A percentile compares a stretch with the other conserved stretches of the same genome.
Evolutionary conservation across 495 filamentous ascomycete species (phyloP).

Genomic region (Astrothelium macrocarpum): DNA sequence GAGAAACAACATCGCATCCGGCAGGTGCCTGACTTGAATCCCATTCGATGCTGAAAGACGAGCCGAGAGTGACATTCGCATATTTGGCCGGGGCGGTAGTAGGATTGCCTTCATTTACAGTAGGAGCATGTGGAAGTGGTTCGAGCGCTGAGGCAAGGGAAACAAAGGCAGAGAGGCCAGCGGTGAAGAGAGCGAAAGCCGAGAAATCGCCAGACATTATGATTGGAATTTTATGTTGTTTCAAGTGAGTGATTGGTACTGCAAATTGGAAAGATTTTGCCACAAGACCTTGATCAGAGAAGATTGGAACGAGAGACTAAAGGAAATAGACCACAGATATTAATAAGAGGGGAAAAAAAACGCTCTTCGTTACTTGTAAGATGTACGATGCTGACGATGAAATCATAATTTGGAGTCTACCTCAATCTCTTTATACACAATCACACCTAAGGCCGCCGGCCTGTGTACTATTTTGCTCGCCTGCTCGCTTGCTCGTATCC

Average conservation of each 20-base stretch:
- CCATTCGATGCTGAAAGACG: not conserved
- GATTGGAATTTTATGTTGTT: not conserved
- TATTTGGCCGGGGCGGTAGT: not conserved
- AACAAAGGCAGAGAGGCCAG: slow-evolving; percentile 33
- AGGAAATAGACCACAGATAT: too few species aligned
- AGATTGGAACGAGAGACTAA: not conserved
- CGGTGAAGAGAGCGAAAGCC: slow-evolving; percentile 34
- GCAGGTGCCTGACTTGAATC: not conserved
- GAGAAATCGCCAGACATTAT: slow-evolving; percentile 33
- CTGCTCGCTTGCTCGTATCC: too few species aligned
- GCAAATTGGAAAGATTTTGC: not conserved
- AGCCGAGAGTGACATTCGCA: not conserved
- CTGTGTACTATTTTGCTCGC: too few species aligned
- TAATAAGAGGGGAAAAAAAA: too few species aligned
- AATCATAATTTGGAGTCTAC: too few species aligned
- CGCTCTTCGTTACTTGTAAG: too few species aligned
- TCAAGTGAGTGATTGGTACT: too few species aligned
- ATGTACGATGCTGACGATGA: too few species aligned
- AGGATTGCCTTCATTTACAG: not conserved
- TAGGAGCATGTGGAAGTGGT: not conserved
- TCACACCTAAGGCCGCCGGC: too few species aligned
- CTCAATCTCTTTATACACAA: too few species aligned
- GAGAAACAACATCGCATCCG: not conserved
- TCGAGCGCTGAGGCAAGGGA: not conserved
- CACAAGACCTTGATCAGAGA: not conserved